Conservation (phyloP, 805 yeast species). For the Sugiyamaella qingdaonensis region DNA sequence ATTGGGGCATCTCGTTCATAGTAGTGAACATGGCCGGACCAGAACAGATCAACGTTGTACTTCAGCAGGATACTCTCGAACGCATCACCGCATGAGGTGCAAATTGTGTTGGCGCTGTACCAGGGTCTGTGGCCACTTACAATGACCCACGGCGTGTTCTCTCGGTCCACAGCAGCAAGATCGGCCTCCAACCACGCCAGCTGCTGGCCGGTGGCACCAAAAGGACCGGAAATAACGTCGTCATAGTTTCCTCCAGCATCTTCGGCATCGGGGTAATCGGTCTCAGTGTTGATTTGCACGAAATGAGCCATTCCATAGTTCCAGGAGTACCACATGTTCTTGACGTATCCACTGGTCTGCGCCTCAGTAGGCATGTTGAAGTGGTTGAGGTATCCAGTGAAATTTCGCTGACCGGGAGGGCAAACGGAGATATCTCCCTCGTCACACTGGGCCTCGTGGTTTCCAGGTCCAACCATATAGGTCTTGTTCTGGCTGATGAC, state of each 20-base stretch:
- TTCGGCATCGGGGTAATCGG: conserved; percentile 23
- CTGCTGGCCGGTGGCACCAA: conserved; percentile 24
- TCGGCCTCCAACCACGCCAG: conserved; percentile 29
- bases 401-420: conserved; percentile 24
- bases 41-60: conserved; percentile 23
- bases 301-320: conserved; percentile 32
- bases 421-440: conserved; percentile 2
- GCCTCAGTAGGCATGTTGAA: conserved; percentile 30
- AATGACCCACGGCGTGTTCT: conserved; percentile 27
- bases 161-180: conserved; percentile 28
- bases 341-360: conserved; percentile 20
- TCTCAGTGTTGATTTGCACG: conserved; percentile 28
- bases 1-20: conserved; percentile 24
- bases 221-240: conserved; percentile 22
- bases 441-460: conserved; percentile 17
- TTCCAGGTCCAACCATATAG: conserved; percentile 26
- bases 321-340: conserved; percentile 32
- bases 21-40: conserved; percentile 25
- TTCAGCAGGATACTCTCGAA: conserved; percentile 22
- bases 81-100: conserved; percentile 19
- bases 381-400: conserved; percentile 28
- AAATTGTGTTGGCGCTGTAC: conserved; percentile 24
- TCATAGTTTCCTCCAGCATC: conserved; percentile 17
- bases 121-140: conserved; percentile 32
- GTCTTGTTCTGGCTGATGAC: conserved; percentile 13